Evolutionary conservation across 1,284 basidiomycete species (phyloP).

Genomic region (Apiotrichum montevideense): DNA sequence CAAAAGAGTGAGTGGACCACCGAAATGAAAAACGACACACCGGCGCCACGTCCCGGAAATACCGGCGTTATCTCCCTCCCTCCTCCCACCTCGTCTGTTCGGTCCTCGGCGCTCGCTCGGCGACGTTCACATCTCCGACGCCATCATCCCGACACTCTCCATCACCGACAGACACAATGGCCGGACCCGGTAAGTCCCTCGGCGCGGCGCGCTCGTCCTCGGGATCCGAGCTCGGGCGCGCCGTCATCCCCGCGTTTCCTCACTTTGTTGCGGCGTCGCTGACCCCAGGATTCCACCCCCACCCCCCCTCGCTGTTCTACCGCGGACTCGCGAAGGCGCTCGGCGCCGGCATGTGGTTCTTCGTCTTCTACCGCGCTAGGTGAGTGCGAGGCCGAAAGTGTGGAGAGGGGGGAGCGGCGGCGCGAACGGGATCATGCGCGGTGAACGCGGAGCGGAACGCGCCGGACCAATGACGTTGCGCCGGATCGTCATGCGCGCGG

Average conservation of each 20-base stretch:
- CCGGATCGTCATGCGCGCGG: neutral
- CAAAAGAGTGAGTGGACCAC: too few species aligned
- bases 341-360: constrained; percentile 95
- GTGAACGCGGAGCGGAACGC: neutral
- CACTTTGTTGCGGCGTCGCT: constrained; percentile 64
- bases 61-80: too few species aligned
- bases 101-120: too few species aligned
- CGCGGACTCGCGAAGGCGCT: constrained; percentile 73
- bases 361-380: constrained; percentile 90
- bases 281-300: constrained; percentile 68
- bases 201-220: constrained; percentile 58
- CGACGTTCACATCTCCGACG: neutral
- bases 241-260: constrained; percentile 69
- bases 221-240: constrained; percentile 51
- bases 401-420: neutral
- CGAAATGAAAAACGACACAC: too few species aligned
- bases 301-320: constrained; percentile 69
- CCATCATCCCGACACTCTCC: neutral
- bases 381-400: constrained; percentile 46
- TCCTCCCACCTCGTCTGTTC: too few species aligned
- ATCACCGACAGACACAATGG: constrained; percentile 18
- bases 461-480: neutral
- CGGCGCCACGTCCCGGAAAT: too few species aligned
- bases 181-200: constrained; percentile 27
- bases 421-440: neutral